Base-by-base conservation (phyloP, 202 grass and related monocot genomes). In the Panicum virgatum region DNA sequence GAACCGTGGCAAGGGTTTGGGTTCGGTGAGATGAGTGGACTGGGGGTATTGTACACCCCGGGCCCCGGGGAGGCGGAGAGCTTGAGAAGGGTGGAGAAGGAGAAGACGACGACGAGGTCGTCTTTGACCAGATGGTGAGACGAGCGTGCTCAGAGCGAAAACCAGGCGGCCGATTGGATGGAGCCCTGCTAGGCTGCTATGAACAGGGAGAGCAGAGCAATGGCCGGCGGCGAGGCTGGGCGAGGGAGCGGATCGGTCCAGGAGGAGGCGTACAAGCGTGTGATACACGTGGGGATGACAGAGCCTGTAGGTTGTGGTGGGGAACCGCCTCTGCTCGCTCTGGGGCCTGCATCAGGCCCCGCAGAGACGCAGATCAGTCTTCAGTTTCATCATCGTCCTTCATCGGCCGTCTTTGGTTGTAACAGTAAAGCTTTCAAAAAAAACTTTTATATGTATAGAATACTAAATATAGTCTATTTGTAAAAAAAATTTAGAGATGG, bases 71-170 rank as follows among this genome's bases (percentile, higher is more conserved):
- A n/a, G n/a, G n/a, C n/a, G n/a, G n/a, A n/a, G n/a, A n/a, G n/a
- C n/a, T n/a, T n/a, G n/a, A 58, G 61, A 56, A 82, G 59, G 2
- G 6, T n/a, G 72, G 62, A 72, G 83, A 85, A 84, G 63, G 44
- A 62, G 83, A 84, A 68, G 62, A 29, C 19, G 37, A 67, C 56
- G 80, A 38, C 6, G 66, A 29, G 57, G 42, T 53, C 34, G 70
- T 54, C 25, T 52, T 69, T 32, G 32, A 32, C 32, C 32, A 32
- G 4, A 32, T 32, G 61, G 46, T 27, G 47, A 65, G 25, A 25
- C 1, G 11, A 23, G n/a, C 7, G 51, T 16, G 69, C 4, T 20
- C 7, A 2, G 16, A 20, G 46, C 7, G 18, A 27, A 68, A 29
- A 26, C 36, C 25, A 64, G 46, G n/a, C 36, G 69, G 6, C 13